Evolutionary conservation across 1,284 basidiomycete genomes (phyloP), one percentile per base, ranked within the genome.

Genomic region (Cutaneotrichosporon sp.): DNA sequence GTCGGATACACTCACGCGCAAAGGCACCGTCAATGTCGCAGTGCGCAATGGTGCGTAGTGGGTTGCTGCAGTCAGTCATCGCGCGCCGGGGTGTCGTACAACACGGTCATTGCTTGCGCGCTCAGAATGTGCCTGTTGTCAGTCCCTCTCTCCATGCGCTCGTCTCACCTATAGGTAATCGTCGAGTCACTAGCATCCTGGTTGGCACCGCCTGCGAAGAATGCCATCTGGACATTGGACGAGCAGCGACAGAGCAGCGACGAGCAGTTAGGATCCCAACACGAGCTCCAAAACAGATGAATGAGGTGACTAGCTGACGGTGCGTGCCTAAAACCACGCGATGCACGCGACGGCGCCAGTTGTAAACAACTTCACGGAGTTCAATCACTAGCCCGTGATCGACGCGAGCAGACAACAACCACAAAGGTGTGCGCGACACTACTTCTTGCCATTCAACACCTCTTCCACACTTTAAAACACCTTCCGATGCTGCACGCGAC

Each of bases 11-110:
- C 72, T 54, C 43, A 73, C 73, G 73, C 20, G 90, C 90, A 70
- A 91, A 92, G 59, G 92, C 91, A 0, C 90, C 91, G 73, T 96
- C 92, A 65, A 87, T 89, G 67, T 97, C 94, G 70, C 90, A 92
- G 45, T 97, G 85, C 0, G 90, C 90, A 36, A 97, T 80, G 7
- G 78, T 76, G 8, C 81, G 67, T 1, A 72, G 54, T 1, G 69
- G 69, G 49, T 73, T 72, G 40, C 69, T 72, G 14, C 15, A 4
- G 41, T 33, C 36, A 36, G 47, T n/a, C 14, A 20, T n/a, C 30
- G 38, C 14, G 9, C 21, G 18, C 1, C 1, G 35, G 4, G 23
- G n/a, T 13, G 17, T 38, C 66, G 52, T 45, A 71, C 70, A 61
- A 66, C 4, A 65, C 65, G 1, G 67, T 73, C 63, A 73, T 66